These are phyloP conservation scores for Oenanthe sinensis DNA, from an alignment of 129 eudicot species.

Conservation along the genomic window DNA sequence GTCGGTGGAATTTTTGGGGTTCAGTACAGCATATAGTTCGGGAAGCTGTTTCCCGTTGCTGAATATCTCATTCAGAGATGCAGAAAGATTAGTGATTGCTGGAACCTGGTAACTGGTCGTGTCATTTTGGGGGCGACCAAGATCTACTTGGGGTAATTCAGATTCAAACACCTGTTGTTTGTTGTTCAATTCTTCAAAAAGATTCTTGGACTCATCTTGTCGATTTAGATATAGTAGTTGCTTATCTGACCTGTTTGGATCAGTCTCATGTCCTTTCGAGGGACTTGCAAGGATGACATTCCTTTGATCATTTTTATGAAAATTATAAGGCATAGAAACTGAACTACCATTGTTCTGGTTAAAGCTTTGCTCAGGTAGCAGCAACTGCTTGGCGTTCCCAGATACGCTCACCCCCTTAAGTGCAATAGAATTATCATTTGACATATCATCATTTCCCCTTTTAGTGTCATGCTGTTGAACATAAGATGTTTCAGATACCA, in stretches of 20 bases:
- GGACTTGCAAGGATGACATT: conserved; percentile 6
- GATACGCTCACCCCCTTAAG: neutral
- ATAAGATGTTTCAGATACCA: neutral
- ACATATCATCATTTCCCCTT: neutral
- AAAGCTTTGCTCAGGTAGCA: neutral
- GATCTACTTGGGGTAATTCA: conserved; percentile 13
- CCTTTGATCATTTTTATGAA: conserved; percentile 14
- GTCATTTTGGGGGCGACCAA: neutral
- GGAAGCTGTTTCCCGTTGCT: conserved; percentile 22
- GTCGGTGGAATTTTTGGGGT: conserved; percentile 10
- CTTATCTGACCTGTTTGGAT: conserved; percentile 27
- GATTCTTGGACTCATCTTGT: conserved; percentile 18
- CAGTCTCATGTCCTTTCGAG: conserved; percentile 18
- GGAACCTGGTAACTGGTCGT: conserved; percentile 23
- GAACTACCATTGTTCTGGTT: neutral
- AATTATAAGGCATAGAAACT: conserved; percentile 6
- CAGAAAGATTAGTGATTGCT: conserved; percentile 24
- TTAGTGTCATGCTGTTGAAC: neutral
- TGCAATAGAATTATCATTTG: neutral
- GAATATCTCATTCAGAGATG: conserved; percentile 23
- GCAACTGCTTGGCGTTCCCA: neutral
- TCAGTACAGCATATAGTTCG: conserved; percentile 7
- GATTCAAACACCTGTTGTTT: conserved; percentile 22
- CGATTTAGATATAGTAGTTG: conserved; percentile 8
- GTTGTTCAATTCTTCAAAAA: conserved; percentile 16